Percentiles rank a stretch among this genome's conserved stretches.
phyloP scores from a whole-genome alignment of 129 eudicot genomes.

The Tagetes erecta region DNA sequence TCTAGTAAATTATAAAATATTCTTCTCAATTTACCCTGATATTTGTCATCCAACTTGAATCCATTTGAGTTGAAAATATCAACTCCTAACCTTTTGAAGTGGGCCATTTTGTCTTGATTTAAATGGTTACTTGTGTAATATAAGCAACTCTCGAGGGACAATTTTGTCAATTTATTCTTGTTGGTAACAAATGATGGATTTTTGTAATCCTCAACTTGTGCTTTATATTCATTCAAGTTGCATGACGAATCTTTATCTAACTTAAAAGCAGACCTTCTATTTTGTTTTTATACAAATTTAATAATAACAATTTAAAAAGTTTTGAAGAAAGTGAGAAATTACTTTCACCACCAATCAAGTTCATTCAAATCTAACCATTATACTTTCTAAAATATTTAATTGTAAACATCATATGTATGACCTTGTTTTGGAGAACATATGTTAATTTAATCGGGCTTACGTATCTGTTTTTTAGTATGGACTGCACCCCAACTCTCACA shows the following conservation, averaged over 20 bases:
- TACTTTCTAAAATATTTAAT: too few relatives aligned
- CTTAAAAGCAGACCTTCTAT: neutral
- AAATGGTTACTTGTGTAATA: constrained; percentile 1
- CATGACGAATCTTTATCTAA: constrained; percentile 20
- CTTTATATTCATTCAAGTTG: constrained; percentile 1
- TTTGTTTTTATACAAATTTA: neutral
- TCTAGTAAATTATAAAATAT: too few relatives aligned
- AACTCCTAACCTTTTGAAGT: neutral
- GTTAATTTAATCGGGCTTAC: too few relatives aligned
- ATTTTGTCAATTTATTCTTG: neutral
- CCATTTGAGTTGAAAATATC: neutral
- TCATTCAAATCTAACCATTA: neutral
- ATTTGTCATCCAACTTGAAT: neutral
- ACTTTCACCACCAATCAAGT: neutral
- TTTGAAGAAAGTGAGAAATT: neutral
- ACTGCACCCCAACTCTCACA: too few relatives aligned
- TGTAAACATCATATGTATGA: too few relatives aligned
- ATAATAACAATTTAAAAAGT: neutral
- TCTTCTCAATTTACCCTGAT: neutral
- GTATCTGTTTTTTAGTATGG: too few relatives aligned
- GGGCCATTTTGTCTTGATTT: neutral
- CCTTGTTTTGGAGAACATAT: too few relatives aligned
- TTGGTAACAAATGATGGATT: constrained; percentile 5
- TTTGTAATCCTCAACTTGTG: constrained; percentile 1
- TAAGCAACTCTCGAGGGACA: neutral